These are phyloP conservation scores for Avena sativa DNA, from an alignment of 176 grass and related monocot species.

Conservation along the genomic window DNA sequence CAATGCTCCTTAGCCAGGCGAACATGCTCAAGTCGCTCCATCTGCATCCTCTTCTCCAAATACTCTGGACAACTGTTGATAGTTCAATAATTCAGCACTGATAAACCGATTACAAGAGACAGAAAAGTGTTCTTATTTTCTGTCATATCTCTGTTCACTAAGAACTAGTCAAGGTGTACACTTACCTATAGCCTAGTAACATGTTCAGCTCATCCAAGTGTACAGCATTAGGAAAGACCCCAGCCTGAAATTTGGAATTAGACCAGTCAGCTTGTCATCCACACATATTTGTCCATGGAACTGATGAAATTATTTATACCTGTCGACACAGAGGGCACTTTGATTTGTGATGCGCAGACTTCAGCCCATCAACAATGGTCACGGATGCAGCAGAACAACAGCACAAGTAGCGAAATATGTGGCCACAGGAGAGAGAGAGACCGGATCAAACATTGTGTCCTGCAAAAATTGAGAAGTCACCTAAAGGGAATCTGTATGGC, in stretches of 20 bases:
- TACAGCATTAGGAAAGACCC: slow-evolving; percentile 66
- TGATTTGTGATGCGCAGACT: slow-evolving; percentile 54
- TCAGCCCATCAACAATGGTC: slow-evolving; percentile 76
- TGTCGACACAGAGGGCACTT: slow-evolving; percentile 86
- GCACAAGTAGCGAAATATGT: slow-evolving; percentile 90
- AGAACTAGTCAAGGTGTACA: background rate
- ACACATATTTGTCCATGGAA: background rate
- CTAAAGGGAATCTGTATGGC: background rate
- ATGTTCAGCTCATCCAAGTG: slow-evolving; percentile 84
- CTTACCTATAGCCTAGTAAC: slow-evolving; percentile 70
- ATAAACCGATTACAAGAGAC: background rate
- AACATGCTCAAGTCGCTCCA: slow-evolving; percentile 71
- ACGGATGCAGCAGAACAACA: slow-evolving; percentile 82
- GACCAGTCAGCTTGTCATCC: background rate
- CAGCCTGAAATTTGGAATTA: slow-evolving; percentile 50
- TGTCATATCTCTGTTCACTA: background rate
- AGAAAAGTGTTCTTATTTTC: background rate
- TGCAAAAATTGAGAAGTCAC: slow-evolving; percentile 17
- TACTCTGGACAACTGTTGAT: slow-evolving; percentile 75
- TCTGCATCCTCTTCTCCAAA: slow-evolving; percentile 62
- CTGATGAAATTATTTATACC: slow-evolving; percentile 44
- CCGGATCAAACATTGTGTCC: slow-evolving; percentile 82
- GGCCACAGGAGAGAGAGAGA: slow-evolving; percentile 73
- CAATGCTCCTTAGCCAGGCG: slow-evolving; percentile 81
- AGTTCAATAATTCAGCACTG: slow-evolving; percentile 19